A percentile compares a stretch with the other conserved stretches of the same genome.
Evolutionary conservation across 2,329 filamentous ascomycete genomes (phyloP).

Genomic region (Cladophialophora carrionii): DNA sequence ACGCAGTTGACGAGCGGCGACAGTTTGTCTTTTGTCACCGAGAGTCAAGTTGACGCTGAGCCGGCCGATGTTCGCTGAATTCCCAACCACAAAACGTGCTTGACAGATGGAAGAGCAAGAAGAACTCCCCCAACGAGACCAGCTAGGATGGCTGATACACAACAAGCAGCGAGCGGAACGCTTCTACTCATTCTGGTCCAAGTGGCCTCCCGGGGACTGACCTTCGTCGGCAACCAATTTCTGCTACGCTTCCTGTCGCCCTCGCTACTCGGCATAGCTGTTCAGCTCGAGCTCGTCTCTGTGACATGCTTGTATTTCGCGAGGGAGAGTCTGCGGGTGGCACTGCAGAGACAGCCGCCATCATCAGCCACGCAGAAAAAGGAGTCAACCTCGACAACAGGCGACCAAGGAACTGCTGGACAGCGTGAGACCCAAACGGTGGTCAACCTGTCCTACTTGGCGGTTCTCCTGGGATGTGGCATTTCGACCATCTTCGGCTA

Average conservation of each 20-base stretch:
- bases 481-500: slow-evolving; percentile 67
- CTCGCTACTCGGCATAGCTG: slow-evolving; percentile 77
- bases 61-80: neutral
- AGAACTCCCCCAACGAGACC: neutral
- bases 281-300: slow-evolving; percentile 90
- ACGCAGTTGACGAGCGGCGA: too few relatives aligned
- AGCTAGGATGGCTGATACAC: slow-evolving; percentile 9
- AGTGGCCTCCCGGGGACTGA: slow-evolving; percentile 81
- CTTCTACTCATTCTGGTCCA: slow-evolving; percentile 87
- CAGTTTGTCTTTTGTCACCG: neutral
- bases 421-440: slow-evolving; percentile 64
- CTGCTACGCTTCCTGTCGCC: slow-evolving; percentile 87
- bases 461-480: slow-evolving; percentile 68
- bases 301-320: slow-evolving; percentile 94
- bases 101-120: neutral
- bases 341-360: slow-evolving; percentile 74
- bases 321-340: slow-evolving; percentile 86
- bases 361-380: slow-evolving; percentile 23
- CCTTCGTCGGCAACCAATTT: slow-evolving; percentile 89
- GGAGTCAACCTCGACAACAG: slow-evolving; percentile 17
- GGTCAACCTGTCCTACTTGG: slow-evolving; percentile 84
- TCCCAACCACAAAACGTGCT: neutral
- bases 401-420: slow-evolving; percentile 30
- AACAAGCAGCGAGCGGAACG: slow-evolving; percentile 49
- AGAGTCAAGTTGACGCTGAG: neutral